Evolutionary conservation across 176 grass and related monocot genomes (phyloP).

Genomic region (Elaeis guineensis): DNA sequence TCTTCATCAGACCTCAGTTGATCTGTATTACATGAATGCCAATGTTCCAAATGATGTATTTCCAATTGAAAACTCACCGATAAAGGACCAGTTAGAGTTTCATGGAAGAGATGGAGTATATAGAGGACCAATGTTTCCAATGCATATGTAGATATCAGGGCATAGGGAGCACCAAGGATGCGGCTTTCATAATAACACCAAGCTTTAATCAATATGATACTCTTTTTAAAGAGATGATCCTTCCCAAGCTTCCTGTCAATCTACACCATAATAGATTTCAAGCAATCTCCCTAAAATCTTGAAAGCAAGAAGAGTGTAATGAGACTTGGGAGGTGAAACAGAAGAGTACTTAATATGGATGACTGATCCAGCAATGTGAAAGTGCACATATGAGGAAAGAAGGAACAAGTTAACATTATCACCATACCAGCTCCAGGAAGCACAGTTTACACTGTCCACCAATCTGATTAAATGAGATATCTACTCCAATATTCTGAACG

Average conservation of each 20-base stretch:
- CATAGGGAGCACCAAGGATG: conserved; percentile 76
- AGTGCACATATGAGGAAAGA: too few species aligned
- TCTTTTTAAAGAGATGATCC: conserved; percentile 76
- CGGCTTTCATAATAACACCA: conserved; percentile 99
- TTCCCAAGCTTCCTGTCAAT: conserved; percentile 63
- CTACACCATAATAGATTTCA: conserved; percentile 28
- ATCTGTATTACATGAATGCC: too few species aligned
- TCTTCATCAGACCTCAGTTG: too few species aligned
- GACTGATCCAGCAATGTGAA: too few species aligned
- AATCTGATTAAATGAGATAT: conserved; percentile 94
- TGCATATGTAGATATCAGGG: conserved; percentile 90
- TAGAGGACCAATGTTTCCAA: conserved; percentile 76
- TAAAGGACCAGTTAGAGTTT: conserved; percentile 53
- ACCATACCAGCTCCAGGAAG: conserved; percentile 75
- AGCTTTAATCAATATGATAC: conserved; percentile 82
- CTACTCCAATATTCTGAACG: conserved; percentile 64
- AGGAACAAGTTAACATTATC: not conserved
- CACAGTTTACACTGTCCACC: conserved; percentile 67
- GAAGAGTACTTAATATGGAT: too few species aligned
- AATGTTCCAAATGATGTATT: conserved; percentile 2
- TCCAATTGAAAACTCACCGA: conserved; percentile 30
- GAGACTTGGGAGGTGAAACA: too few species aligned
- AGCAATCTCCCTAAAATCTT: too few species aligned
- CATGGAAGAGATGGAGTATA: conserved; percentile 84
- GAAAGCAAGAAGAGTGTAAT: too few species aligned